Evolutionary conservation across 768 basidiomycete genomes (phyloP), one percentile per base, ranked within the genome.

Genomic region (Termitomyces sp.): DNA sequence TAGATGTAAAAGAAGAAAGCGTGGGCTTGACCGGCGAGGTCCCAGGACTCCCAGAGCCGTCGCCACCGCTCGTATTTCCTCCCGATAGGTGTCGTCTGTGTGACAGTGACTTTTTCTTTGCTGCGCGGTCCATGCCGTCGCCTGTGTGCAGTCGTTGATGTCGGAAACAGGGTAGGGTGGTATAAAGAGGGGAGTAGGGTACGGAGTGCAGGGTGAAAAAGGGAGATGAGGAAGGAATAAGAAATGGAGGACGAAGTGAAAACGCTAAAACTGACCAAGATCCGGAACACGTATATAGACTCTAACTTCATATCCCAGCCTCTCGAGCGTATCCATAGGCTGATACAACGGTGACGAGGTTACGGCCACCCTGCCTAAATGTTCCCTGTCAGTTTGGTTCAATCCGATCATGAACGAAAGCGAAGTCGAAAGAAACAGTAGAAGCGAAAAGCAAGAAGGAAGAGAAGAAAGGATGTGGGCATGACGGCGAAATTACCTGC

Each of bases 311-410:
- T 92, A 92, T 5, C 89, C 92, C 46, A 94, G 76, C 56, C 84
- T 80, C 66, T 86, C 80, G 17, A 91, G 88, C 4, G 81, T 75
- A 10, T 88, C 85, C 79, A 94, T 86, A 11, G 89, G 84, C 70
- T 95, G 94, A 72, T 93, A 91, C 52, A 95, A 73, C 2, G 94
- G 92, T 47, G 88, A 91, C 12, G 89, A 92, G 0, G 92, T 86
- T 37, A 89, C 92, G 6, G 93, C 79, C 6, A 92, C 88, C 29
- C 91, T 83, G 37, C 77, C 79, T 80, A 38, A 2, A 38, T 20
- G 10, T 25, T 31, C 29, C 4, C 3, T 5, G 11, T 56, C 31
- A 56, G 42, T 43, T 17, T 5, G 11, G 14, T 25, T 29, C 29
- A 29, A 29, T 12, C 29, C 50, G 5, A 36, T 6, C 11, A 51